Percentiles rank a stretch among this genome's conserved stretches.
phyloP scores from a whole-genome alignment of 139 green algal species.

The Chlorokybus atmophyticus region DNA sequence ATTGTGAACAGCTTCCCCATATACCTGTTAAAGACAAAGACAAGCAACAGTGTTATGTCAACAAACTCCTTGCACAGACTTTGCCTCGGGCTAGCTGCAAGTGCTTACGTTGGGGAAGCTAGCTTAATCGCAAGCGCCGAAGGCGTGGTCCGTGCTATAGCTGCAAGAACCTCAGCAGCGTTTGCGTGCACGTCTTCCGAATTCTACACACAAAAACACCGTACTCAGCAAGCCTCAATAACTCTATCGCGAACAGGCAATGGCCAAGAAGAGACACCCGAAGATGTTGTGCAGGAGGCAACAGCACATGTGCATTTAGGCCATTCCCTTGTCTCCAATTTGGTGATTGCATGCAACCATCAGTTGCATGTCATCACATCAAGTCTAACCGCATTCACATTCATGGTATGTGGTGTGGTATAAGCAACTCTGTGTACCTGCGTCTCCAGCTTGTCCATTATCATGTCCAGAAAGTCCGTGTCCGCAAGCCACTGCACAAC shows the following conservation, averaged over 20 bases:
- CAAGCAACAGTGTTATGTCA: background rate
- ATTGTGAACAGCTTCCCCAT: slow-evolving; percentile 17
- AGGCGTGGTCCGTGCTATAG: slow-evolving; percentile 27
- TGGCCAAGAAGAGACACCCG: no score
- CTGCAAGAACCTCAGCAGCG: slow-evolving; percentile 28
- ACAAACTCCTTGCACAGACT: background rate
- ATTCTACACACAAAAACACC: slow-evolving; percentile 18
- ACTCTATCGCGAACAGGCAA: no score
- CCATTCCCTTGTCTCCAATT: no score
- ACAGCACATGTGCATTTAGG: no score
- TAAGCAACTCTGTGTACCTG: no score
- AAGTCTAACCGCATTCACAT: background rate
- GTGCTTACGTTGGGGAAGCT: slow-evolving; percentile 8
- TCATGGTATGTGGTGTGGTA: no score
- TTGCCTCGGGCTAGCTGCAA: background rate
- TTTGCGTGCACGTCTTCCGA: slow-evolving; percentile 27
- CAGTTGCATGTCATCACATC: background rate
- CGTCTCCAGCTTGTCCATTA: slow-evolving; percentile 20
- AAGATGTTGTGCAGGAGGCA: no score
- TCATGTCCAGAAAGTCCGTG: slow-evolving; percentile 28
- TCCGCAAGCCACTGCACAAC: slow-evolving; percentile 36
- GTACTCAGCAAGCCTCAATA: no score
- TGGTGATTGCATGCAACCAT: no score
- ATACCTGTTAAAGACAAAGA: slow-evolving; percentile 7
- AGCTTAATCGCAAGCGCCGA: slow-evolving; percentile 31